Percentiles rank a stretch among this genome's conserved stretches.
These are phyloP conservation scores for Akanthomyces dipterigenus DNA, from an alignment of 2,329 filamentous ascomycete species.

Conservation along the genomic window DNA sequence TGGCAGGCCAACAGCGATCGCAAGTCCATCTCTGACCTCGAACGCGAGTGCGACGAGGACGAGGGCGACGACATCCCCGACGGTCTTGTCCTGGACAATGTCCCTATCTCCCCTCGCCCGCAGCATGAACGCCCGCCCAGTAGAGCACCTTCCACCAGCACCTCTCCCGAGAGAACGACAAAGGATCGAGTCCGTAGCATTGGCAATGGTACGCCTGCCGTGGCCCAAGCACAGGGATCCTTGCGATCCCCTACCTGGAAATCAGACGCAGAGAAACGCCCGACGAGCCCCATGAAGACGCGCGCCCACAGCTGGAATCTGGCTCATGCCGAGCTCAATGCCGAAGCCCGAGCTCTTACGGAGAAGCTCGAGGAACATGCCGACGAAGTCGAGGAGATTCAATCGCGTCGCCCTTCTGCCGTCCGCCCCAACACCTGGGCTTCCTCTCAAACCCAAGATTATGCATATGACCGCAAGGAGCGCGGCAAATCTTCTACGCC, in stretches of 20 bases:
- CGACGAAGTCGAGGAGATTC: conserved; percentile 46
- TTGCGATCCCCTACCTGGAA: conserved; percentile 52
- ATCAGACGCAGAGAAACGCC: conserved; percentile 33
- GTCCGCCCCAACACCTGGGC: conserved; percentile 36
- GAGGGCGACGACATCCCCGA: conserved; percentile 74
- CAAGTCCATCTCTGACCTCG: conserved; percentile 64
- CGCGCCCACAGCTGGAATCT: conserved; percentile 70
- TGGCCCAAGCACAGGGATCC: conserved; percentile 53
- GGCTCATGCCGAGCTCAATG: conserved; percentile 60
- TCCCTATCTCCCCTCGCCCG: conserved; percentile 71
- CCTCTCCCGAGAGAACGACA: conserved; percentile 44
- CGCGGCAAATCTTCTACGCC: conserved; percentile 61
- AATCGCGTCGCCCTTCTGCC: conserved; percentile 24
- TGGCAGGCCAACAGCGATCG: conserved; percentile 62
- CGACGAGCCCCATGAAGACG: conserved; percentile 39
- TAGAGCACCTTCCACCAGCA: conserved; percentile 44
- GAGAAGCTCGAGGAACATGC: conserved; percentile 76
- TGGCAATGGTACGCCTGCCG: conserved; percentile 57
- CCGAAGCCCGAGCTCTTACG: conserved; percentile 67
- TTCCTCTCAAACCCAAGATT: conserved; percentile 26
- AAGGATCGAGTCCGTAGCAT: conserved; percentile 48
- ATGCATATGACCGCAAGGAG: conserved; percentile 37
- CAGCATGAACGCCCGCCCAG: conserved; percentile 48
- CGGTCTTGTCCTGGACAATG: conserved; percentile 71
- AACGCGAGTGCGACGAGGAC: conserved; percentile 70